A percentile compares a stretch with the other conserved stretches of the same genome.
Conservation (phyloP, 352 stramenopile genomes). For the Achlya hypogyna region DNA sequence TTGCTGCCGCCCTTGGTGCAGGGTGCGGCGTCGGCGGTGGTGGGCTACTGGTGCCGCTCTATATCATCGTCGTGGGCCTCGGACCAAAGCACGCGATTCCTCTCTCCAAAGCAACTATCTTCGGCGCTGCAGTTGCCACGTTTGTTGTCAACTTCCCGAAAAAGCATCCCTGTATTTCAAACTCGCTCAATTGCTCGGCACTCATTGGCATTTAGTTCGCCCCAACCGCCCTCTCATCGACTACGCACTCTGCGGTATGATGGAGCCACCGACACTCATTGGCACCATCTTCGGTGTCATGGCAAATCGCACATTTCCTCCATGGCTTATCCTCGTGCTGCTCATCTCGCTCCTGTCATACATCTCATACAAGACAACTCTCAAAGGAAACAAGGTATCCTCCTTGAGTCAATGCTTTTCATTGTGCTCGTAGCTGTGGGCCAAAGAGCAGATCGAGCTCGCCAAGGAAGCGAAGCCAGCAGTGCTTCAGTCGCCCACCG, state of each 20-base stretch:
- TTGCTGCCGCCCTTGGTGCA: constrained; percentile 83
- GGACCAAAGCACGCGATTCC: constrained; percentile 95
- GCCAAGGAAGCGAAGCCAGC: constrained; percentile 28
- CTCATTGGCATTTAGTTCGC: background rate
- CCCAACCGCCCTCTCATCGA: constrained; percentile 92
- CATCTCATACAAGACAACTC: constrained; percentile 62
- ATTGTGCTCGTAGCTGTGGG: background rate
- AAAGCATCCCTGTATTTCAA: constrained; percentile 82
- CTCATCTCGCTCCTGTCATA: constrained; percentile 65
- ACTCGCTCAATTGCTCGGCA: too few species aligned
- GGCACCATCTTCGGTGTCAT: constrained; percentile 74
- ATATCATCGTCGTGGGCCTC: constrained; percentile 91
- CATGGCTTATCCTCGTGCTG: constrained; percentile 74
- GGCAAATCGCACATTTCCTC: constrained; percentile 73
- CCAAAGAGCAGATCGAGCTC: constrained; percentile 4
- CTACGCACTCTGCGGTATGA: constrained; percentile 98
- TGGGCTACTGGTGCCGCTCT: constrained; percentile 95
- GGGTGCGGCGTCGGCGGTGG: constrained; percentile 89
- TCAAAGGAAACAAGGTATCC: constrained; percentile 55
- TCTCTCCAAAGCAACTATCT: constrained; percentile 95
- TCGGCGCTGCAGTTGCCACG: constrained; percentile 93
- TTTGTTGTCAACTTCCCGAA: constrained; percentile 90
- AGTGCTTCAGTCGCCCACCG: background rate
- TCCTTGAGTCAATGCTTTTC: background rate
- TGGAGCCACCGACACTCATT: constrained; percentile 91